Conservation (phyloP, 2,329 filamentous ascomycete genomes). For the Colletotrichum zoysiae region DNA sequence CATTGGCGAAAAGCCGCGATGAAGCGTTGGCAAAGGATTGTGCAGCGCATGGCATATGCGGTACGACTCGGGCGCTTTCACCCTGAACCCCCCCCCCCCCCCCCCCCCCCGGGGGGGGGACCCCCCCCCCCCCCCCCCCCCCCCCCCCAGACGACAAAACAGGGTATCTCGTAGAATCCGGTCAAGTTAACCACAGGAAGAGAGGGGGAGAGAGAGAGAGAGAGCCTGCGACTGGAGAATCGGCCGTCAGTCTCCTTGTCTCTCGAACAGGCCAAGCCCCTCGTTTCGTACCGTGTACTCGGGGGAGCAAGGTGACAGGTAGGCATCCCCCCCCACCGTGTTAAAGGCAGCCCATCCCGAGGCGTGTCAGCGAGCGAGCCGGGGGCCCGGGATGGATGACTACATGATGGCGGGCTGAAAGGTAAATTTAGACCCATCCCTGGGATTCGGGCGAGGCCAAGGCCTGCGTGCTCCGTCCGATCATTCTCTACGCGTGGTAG, state of each 20-base stretch:
- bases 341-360: neutral
- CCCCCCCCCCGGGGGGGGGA: too few species aligned
- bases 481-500: constrained; percentile 7
- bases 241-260: neutral
- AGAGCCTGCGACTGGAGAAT: neutral
- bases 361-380: constrained; percentile 31
- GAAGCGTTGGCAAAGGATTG: too few species aligned
- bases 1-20: too few species aligned
- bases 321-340: constrained; percentile 3
- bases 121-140: too few species aligned
- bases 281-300: constrained; percentile 11
- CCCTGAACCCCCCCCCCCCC: too few species aligned
- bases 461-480: constrained; percentile 29
- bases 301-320: constrained; percentile 5
- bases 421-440: constrained; percentile 32
- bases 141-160: neutral
- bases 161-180: neutral
- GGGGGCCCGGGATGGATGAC: constrained; percentile 21
- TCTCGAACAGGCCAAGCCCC: constrained; percentile 4
- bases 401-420: constrained; percentile 11
- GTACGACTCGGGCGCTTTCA: too few species aligned
- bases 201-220: too few species aligned
- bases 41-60: too few species aligned
- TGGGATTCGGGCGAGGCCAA: constrained; percentile 33
- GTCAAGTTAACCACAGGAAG: neutral